Evolutionary conservation across 106 monocot species (phyloP).

Genomic region (Phalaenopsis aphrodite): DNA sequence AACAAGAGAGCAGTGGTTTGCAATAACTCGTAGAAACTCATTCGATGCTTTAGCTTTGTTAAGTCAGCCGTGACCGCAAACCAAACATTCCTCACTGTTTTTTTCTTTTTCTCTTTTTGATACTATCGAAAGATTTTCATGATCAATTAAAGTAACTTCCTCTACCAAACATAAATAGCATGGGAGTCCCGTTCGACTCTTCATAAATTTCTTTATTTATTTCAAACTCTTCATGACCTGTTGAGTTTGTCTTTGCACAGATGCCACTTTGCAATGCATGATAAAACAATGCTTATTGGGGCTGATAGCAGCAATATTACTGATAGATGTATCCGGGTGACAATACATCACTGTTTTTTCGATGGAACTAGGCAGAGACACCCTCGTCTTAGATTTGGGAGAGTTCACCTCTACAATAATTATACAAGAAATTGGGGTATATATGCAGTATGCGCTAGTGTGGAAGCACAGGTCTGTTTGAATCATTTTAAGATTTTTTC

Average conservation of each 20-base stretch:
- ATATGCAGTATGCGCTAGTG: conserved; percentile 92
- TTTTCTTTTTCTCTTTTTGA: background rate
- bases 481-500: background rate
- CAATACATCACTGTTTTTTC: conserved; percentile 96
- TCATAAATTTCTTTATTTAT: background rate
- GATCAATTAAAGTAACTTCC: background rate
- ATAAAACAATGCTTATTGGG: conserved; percentile 91
- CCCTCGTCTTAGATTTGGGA: conserved; percentile 82
- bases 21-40: too few relatives aligned
- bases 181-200: too few relatives aligned
- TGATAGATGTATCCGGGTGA: conserved; percentile 82
- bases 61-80: too few relatives aligned
- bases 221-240: background rate
- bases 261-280: conserved; percentile 70
- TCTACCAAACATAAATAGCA: background rate
- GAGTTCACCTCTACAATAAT: conserved; percentile 90
- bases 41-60: too few relatives aligned
- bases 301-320: conserved; percentile 49
- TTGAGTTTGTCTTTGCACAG: conserved; percentile 24
- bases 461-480: conserved; percentile 65
- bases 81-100: background rate
- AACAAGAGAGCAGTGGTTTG: too few relatives aligned
- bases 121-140: background rate
- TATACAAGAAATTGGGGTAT: conserved; percentile 93
- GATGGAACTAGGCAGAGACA: conserved; percentile 79